phyloP scores from a whole-genome alignment of 768 basidiomycete species.

The Suillus americanus region DNA sequence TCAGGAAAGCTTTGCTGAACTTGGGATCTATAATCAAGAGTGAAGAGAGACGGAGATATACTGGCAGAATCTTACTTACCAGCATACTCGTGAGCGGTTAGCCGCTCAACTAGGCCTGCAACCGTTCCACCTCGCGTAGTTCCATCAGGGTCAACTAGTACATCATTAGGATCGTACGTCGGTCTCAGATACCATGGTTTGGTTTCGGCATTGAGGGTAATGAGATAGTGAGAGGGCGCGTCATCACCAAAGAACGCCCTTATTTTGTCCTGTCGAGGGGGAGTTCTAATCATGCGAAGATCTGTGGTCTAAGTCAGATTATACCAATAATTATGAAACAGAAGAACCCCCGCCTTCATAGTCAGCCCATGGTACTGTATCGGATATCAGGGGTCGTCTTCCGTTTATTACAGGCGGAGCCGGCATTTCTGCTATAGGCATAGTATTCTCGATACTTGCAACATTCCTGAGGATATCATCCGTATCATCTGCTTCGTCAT shows the following conservation, averaged over 20 bases:
- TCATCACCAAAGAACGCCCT: constrained; percentile 53
- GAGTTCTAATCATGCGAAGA: constrained; percentile 14
- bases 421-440: constrained; percentile 3
- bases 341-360: constrained; percentile 13
- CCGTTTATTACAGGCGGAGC: constrained; percentile 16
- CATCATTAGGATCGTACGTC: constrained; percentile 54
- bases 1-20: constrained; percentile 61
- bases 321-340: not conserved
- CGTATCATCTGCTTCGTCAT: constrained; percentile 15
- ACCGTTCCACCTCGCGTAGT: constrained; percentile 63
- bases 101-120: constrained; percentile 56
- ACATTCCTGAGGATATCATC: constrained; percentile 13
- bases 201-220: constrained; percentile 37
- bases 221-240: constrained; percentile 43
- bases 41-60: constrained; percentile 4
- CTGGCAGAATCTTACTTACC: constrained; percentile 37
- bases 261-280: constrained; percentile 39
- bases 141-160: constrained; percentile 64
- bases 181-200: constrained; percentile 62
- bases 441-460: constrained; percentile 5
- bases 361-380: constrained; percentile 9
- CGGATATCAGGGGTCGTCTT: constrained; percentile 5
- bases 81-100: constrained; percentile 64
- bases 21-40: constrained; percentile 41
- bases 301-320: constrained; percentile 11